Conservation (phyloP, 306 rosid species). For the Malus fusca region DNA sequence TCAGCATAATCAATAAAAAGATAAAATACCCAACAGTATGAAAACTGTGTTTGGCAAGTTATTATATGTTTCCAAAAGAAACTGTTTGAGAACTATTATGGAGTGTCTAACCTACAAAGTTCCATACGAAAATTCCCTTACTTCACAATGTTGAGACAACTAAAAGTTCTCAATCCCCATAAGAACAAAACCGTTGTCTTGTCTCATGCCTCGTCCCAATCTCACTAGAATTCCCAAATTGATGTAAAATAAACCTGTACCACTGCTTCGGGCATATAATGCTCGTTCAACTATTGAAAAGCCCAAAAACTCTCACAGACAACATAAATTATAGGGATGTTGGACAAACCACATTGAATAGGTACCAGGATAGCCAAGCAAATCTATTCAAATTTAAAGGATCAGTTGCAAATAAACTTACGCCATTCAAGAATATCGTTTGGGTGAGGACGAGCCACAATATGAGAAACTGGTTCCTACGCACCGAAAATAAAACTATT, state of each 20-base stretch:
- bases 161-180: too few relatives aligned
- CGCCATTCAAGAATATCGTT: constrained; percentile 99
- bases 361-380: neutral
- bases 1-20: neutral
- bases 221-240: neutral
- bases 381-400: neutral
- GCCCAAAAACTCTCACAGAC: neutral
- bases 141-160: neutral
- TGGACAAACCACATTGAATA: neutral
- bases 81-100: neutral
- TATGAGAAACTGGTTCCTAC: constrained; percentile 98
- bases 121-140: neutral
- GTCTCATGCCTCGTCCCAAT: neutral
- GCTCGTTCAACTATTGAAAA: too few relatives aligned
- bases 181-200: neutral
- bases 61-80: too few relatives aligned
- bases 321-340: neutral
- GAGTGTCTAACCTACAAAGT: neutral
- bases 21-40: neutral
- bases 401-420: constrained; percentile 41
- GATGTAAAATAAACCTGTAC: neutral
- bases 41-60: neutral
- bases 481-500: constrained; percentile 16
- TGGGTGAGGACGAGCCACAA: constrained; percentile 88
- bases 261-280: neutral